Evolutionary conservation across 202 grass and related monocot species (phyloP), one percentile per base, ranked within the genome.

Genomic region (Miscanthus sacchariflorus): DNA sequence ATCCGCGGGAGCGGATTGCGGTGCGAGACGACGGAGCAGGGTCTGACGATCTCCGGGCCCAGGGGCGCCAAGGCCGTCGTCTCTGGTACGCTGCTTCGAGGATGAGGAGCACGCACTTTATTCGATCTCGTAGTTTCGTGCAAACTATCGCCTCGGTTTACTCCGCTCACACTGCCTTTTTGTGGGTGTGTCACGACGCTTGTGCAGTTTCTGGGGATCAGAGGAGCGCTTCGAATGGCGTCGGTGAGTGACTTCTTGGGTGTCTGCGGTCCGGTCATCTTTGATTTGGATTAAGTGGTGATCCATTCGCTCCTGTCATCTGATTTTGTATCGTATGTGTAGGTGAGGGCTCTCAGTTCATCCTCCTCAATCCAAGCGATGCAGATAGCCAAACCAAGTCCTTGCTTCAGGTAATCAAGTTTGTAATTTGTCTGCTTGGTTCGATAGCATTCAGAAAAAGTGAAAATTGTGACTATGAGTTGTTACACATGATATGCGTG

Each of bases 291-390:
- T 36, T n/a, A 13, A 33, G 25, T 77, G n/a, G 39, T 73, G 9
- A 49, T 64, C 46, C 64, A 44, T 74, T 65, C 27, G 68, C 35
- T 50, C 19, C 2, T 75, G 12, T 64, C 50, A 56, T 66, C 61
- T 78, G 28, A 70, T 48, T 39, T 76, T 73, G 54, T 76, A 46
- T 76, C 54, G 8, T 63, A 38, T 89, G 68, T 54, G 73, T 48
- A 89, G 92, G 72, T 72, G 46, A 85, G 23, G 76, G 75, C 19
- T 61, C 42, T 56, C 71, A 72, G 61, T 93, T 98, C 81, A 72
- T 84, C 71, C 87, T 98, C 33, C 83, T 98, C 84, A 90, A 92
- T 56, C 90, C 92, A 45, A 90, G 83, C 52, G 90, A 98, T 4
- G 66, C 89, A 0, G 92, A 94, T 69, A 88, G 80, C 76, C 78